Base-by-base conservation (phyloP, 805 yeast species). In the Ogataea siamensis region DNA sequence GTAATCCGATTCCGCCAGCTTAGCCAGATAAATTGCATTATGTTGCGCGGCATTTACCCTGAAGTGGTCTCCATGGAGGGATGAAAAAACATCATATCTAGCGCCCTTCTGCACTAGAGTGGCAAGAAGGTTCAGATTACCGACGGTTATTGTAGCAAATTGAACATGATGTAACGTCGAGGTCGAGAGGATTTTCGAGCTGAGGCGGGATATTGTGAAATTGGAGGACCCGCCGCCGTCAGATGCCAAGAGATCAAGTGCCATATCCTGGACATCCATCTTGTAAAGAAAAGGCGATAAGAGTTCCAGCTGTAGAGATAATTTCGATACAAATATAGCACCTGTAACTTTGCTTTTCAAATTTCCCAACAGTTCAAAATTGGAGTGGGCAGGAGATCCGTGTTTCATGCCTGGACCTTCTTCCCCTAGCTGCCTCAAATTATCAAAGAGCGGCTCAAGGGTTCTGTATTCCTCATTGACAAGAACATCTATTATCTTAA, bases 391-490 rank as follows among this genome's bases (percentile, higher is more conserved):
- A 10, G 25, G 13, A 4, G 25, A 11, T 22, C 5, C 5, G 5
- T 22, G 25, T 22, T 13, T 22, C n/a, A 10, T 10, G 11, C n/a
- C 9, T 16, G 7, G 19, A 11, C 5, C 5, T 8, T 15, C 20
- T 12, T 27, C 19, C 11, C 15, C 25, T 15, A 31, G 11, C 2
- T 21, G n/a, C 22, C n/a, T 17, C 17, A 45, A 7, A 12, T 20
- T 21, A 11, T 45, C 41, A 8, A 53, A 27, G 7, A 58, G 18
- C 1, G 53, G 52, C 13, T 43, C 40, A 7, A 60, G 35, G 7
- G 49, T 37, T 9, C 43, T 46, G 25, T 49, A 42, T 20, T 63
- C 67, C 20, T 52, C 28, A 10, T 49, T 39, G 6, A 41, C 18
- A 12, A 62, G 25, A 2, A 46, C 24, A 12, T 54, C 52, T 9